Evolutionary conservation across 1,139 yeast genomes (phyloP), one percentile per base, ranked within the genome.

Genomic region (Kodamaea alishanica): DNA sequence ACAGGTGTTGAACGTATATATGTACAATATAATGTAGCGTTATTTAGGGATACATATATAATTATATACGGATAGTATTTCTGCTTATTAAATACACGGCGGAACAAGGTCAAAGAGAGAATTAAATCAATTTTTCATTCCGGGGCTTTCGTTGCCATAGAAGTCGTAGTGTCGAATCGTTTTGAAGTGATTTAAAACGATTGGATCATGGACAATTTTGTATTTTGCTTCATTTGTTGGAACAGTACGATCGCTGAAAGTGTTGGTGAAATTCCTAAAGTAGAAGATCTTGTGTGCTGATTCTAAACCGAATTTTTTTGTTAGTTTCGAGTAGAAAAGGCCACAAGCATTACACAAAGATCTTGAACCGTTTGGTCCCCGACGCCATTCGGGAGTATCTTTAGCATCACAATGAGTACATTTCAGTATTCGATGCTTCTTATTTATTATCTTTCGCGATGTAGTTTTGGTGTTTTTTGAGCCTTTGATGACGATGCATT

Each of bases 311-410:
- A 52, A 57, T 25, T 52, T 48, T 39, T 47, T 52, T 20, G 45
- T 49, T 31, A 59, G 41, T 41, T 59, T 59, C 12, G 60, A 55
- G 35, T 52, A 60, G 40, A 56, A 59, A 23, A 59, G 49, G 1
- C 64, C 64, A 39, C 64, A 59, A 1, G 62, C 62, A 39, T 57
- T 57, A 61, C 96, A 88, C 42, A 88, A 66, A 0, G 95, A 85
- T 37, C 94, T 70, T 9, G 84, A 84, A 0, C 96, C 96, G 45
- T 79, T 77, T 2, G 96, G 96, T 0, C 96, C 96, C 41, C 89
- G 72, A 48, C 96, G 70, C 96, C 96, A 88, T 63, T 88, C 96
- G 1, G 96, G 95, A 1, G 96, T 87, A 44, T 82, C 87, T 2
- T 15, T 41, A 7, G 55, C 46, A 6, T 49, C 49, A 30, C 63